Percentiles rank a stretch among this genome's conserved stretches.
phyloP scores from a whole-genome alignment of 2,329 filamentous ascomycete genomes.

The Calcarisporium arbuscula region DNA sequence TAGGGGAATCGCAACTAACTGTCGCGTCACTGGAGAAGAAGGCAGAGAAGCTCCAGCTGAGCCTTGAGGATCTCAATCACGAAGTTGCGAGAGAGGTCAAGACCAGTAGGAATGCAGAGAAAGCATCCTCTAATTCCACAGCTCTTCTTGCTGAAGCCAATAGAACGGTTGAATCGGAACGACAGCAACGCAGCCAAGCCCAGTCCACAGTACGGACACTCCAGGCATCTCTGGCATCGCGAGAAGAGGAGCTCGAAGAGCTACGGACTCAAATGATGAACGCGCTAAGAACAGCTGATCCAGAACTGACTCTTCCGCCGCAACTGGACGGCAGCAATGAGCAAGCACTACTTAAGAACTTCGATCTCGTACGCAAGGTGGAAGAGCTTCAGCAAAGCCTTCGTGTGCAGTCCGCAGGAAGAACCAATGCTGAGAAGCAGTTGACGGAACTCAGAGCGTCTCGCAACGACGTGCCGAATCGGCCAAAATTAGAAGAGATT shows the following conservation, averaged over 20 bases:
- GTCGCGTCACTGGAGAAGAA: slow-evolving; percentile 87
- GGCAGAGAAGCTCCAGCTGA: slow-evolving; percentile 84
- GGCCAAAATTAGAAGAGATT: slow-evolving; percentile 80
- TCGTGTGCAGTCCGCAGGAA: slow-evolving; percentile 73
- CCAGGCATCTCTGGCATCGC: slow-evolving; percentile 70
- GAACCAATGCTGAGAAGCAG: slow-evolving; percentile 76
- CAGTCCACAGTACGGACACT: slow-evolving; percentile 79
- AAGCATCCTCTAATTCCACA: slow-evolving; percentile 71
- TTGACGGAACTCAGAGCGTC: slow-evolving; percentile 70
- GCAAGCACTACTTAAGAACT: slow-evolving; percentile 65
- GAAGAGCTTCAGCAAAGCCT: slow-evolving; percentile 86
- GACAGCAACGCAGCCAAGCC: slow-evolving; percentile 76
- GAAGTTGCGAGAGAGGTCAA: slow-evolving; percentile 88
- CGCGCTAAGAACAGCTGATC: slow-evolving; percentile 82
- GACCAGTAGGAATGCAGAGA: slow-evolving; percentile 82
- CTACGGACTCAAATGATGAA: slow-evolving; percentile 73
- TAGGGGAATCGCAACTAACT: slow-evolving; percentile 77
- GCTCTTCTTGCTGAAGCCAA: slow-evolving; percentile 85
- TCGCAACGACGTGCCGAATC: slow-evolving; percentile 64
- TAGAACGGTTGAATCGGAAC: slow-evolving; percentile 82
- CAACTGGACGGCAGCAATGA: slow-evolving; percentile 53
- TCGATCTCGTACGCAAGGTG: slow-evolving; percentile 79
- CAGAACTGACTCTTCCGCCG: slow-evolving; percentile 59
- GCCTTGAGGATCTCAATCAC: slow-evolving; percentile 85
- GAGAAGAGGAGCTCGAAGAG: slow-evolving; percentile 74